Evolutionary conservation across 2,329 filamentous ascomycete species (phyloP).

Genomic region (Xylaria arbuscula): DNA sequence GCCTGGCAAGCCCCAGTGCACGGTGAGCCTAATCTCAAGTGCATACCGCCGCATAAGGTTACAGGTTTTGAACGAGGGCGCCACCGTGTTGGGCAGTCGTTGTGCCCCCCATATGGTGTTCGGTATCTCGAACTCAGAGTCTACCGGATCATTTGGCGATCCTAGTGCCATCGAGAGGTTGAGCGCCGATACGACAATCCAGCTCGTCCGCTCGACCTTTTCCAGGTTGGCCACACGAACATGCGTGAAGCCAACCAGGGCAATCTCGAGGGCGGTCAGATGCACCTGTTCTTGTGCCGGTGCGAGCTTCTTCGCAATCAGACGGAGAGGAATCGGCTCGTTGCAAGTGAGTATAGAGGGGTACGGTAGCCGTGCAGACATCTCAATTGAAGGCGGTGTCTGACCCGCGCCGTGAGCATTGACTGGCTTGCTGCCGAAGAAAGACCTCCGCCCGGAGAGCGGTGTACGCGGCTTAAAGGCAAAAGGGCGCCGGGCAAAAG

Average conservation of each 20-base stretch:
- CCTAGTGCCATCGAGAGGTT: constrained; percentile 79
- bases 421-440: constrained; percentile 62
- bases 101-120: constrained; percentile 76
- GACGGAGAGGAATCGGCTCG: constrained; percentile 80
- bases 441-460: constrained; percentile 59
- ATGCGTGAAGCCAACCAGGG: constrained; percentile 81
- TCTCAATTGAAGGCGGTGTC: constrained; percentile 77
- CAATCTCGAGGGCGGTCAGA: constrained; percentile 82
- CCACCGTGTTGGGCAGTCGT: constrained; percentile 83
- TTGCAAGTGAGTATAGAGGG: constrained; percentile 92
- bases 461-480: constrained; percentile 61
- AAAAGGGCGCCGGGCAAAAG: constrained; percentile 81
- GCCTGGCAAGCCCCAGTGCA: constrained; percentile 71
- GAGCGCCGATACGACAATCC: constrained; percentile 77
- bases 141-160: constrained; percentile 66
- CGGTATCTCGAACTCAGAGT: constrained; percentile 77
- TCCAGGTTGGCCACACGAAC: constrained; percentile 81
- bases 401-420: constrained; percentile 46
- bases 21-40: constrained; percentile 81
- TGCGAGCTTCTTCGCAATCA: constrained; percentile 82
- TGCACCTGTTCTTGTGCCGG: constrained; percentile 76
- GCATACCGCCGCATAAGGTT: constrained; percentile 87
- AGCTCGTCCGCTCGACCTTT: constrained; percentile 76
- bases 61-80: constrained; percentile 88
- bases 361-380: constrained; percentile 82